These are phyloP conservation scores for Mycena vitilis DNA, from an alignment of 768 basidiomycete species.

Conservation along the genomic window DNA sequence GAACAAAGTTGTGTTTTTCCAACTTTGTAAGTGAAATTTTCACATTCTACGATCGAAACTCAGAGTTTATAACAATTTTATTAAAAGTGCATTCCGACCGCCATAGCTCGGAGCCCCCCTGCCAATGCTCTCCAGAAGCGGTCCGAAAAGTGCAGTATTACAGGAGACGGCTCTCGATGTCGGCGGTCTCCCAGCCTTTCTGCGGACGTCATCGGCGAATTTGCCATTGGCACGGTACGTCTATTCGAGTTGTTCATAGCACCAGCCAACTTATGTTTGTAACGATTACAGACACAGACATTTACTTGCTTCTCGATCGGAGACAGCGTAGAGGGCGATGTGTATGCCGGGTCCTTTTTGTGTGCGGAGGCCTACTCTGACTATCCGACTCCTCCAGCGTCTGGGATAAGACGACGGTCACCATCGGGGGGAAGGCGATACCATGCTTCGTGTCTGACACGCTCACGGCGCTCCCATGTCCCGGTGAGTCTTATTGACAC, in stretches of 20 bases:
- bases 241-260: no score
- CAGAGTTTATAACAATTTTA: no score
- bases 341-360: neutral
- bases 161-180: neutral
- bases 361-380: neutral
- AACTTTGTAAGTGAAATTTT: no score
- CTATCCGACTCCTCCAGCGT: neutral
- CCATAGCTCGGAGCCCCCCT: neutral
- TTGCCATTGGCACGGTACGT: neutral
- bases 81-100: no score
- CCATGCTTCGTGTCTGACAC: neutral
- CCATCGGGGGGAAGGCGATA: neutral
- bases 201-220: neutral
- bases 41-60: no score
- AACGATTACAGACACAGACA: neutral
- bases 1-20: no score
- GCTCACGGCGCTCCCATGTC: neutral
- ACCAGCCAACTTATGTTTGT: neutral
- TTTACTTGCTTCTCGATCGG: neutral
- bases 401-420: neutral
- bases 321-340: neutral
- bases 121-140: neutral
- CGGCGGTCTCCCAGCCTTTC: neutral
- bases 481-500: neutral
- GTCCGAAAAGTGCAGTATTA: neutral